phyloP scores from a whole-genome alignment of 192 early-diverging fungal species.

The Rhizophagus prolifer region DNA sequence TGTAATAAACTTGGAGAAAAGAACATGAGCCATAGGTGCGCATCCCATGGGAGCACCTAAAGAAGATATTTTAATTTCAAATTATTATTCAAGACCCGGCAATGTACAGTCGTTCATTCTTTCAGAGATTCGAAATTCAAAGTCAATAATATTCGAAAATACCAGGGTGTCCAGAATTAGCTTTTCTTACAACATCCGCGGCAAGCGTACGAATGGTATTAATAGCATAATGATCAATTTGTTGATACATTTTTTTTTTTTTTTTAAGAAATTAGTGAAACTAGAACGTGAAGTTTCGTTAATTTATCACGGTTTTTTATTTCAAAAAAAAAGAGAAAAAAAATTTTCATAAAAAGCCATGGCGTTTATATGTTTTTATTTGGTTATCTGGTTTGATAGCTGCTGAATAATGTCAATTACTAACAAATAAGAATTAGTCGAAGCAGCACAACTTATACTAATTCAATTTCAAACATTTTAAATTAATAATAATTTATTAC shows the following conservation, averaged over 20 bases:
- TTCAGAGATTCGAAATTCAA: neutral
- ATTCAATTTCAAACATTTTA: too few relatives aligned
- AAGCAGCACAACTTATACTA: too few relatives aligned
- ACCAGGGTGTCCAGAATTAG: conserved; percentile 94
- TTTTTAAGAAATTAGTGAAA: neutral
- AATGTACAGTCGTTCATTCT: too few relatives aligned
- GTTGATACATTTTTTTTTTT: neutral
- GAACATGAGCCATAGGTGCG: conserved; percentile 88
- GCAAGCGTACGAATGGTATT: conserved; percentile 90
- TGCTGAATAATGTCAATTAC: neutral
- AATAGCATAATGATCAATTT: conserved; percentile 60
- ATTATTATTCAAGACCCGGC: neutral
- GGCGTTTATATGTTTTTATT: neutral
- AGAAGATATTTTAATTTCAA: neutral
- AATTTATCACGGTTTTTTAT: neutral
- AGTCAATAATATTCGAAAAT: conserved; percentile 5
- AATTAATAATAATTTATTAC: too few relatives aligned
- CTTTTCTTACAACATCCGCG: conserved; percentile 83
- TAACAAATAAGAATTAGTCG: neutral
- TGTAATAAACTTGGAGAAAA: conserved; percentile 84
- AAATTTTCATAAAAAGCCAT: too few relatives aligned
- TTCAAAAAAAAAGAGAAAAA: neutral
- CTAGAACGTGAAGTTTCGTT: neutral
- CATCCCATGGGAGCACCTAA: conserved; percentile 94
- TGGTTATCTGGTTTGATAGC: neutral